Evolutionary conservation across 2,329 filamentous ascomycete species (phyloP).

Genomic region (Sarocladiaceae sp.): DNA sequence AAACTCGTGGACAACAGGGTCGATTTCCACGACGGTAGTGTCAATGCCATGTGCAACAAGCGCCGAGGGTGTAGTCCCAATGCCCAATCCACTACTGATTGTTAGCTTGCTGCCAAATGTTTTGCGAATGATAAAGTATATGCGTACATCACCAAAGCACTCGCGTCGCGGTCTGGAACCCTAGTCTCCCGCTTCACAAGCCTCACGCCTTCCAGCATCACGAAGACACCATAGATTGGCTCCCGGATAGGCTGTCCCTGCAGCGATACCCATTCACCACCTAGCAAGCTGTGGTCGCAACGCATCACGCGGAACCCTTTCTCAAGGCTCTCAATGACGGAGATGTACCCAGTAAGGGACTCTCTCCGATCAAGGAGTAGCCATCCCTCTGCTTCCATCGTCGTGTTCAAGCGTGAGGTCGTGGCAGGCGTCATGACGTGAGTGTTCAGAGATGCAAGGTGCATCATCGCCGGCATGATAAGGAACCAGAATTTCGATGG

Average conservation of each 20-base stretch:
- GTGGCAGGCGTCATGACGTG: conserved; percentile 63
- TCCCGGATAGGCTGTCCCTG: conserved; percentile 60
- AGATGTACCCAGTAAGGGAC: conserved; percentile 87
- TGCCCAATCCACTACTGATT: conserved; percentile 69
- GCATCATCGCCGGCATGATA: conserved; percentile 67
- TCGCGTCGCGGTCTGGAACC: conserved; percentile 60
- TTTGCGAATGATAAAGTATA: background rate
- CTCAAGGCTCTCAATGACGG: conserved; percentile 73
- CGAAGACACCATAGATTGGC: conserved; percentile 93
- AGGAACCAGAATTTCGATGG: conserved; percentile 66
- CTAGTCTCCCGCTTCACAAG: conserved; percentile 55
- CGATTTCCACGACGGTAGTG: conserved; percentile 92
- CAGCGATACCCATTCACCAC: conserved; percentile 77
- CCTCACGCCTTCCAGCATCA: conserved; percentile 88
- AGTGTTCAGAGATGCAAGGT: conserved; percentile 68
- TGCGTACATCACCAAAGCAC: conserved; percentile 78
- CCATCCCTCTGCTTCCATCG: conserved; percentile 63
- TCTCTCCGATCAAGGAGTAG: conserved; percentile 76
- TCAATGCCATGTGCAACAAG: conserved; percentile 83
- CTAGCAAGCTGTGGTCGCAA: conserved; percentile 90
- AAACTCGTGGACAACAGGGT: conserved; percentile 82
- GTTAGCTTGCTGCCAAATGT: conserved; percentile 12
- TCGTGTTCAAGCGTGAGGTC: conserved; percentile 59
- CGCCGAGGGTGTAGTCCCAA: conserved; percentile 86
- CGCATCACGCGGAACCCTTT: conserved; percentile 76